These are phyloP conservation scores for Hymenochaete sp. DNA, from an alignment of 1,284 basidiomycete species.

Conservation along the genomic window DNA sequence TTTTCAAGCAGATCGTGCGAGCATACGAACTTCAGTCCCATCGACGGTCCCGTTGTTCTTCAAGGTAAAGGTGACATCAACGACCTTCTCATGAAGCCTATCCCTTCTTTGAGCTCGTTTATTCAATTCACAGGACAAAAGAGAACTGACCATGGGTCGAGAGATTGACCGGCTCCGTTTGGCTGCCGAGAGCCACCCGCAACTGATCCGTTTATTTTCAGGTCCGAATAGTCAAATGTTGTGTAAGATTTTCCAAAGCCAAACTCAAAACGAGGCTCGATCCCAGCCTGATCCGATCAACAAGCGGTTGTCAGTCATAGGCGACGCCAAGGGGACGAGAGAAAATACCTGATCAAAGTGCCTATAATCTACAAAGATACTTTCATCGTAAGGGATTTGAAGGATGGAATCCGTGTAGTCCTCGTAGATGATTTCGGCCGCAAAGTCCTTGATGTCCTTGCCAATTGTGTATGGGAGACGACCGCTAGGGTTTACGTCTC, in stretches of 20 bases:
- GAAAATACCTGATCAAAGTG: slow-evolving; percentile 16
- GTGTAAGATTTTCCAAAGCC: slow-evolving; percentile 85
- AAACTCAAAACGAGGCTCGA: slow-evolving; percentile 66
- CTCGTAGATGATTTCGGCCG: slow-evolving; percentile 26
- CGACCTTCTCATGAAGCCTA: slow-evolving; percentile 27
- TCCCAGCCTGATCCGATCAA: slow-evolving; percentile 26
- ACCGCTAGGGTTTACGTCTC: slow-evolving; percentile 35
- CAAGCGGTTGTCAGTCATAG: neutral
- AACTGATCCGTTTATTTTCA: slow-evolving; percentile 28
- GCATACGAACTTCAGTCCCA: slow-evolving; percentile 26
- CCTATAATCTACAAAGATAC: slow-evolving; percentile 15
- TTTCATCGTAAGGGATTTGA: slow-evolving; percentile 30
- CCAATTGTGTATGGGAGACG: slow-evolving; percentile 44
- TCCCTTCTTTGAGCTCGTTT: slow-evolving; percentile 1
- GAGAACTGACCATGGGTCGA: slow-evolving; percentile 25
- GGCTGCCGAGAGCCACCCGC: slow-evolving; percentile 25
- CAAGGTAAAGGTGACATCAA: slow-evolving; percentile 27
- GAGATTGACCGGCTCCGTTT: slow-evolving; percentile 24
- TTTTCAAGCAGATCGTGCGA: neutral
- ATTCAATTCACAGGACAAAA: neutral
- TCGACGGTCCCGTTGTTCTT: slow-evolving; percentile 28
- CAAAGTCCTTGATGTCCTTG: slow-evolving; percentile 39
- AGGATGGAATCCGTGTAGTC: slow-evolving; percentile 21
- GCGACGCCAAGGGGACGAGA: neutral
- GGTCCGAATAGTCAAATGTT: slow-evolving; percentile 55